Evolutionary conservation across 139 green algal species (phyloP).

Genomic region (Micromonas commoda): DNA sequence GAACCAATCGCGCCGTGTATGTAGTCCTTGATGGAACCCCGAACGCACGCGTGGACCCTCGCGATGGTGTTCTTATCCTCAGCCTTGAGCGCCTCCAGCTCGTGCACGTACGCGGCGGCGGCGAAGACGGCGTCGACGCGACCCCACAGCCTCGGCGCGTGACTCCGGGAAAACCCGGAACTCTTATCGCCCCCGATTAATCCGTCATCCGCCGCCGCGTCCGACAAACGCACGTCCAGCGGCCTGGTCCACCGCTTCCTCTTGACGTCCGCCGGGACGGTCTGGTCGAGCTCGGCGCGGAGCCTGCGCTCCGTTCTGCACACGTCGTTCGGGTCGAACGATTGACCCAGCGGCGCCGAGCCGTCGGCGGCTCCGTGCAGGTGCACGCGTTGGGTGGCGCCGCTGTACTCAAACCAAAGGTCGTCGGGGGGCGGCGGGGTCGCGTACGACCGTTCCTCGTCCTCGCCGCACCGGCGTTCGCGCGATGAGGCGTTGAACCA

Average conservation of each 20-base stretch:
- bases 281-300: not conserved
- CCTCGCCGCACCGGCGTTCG: not conserved
- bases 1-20: not conserved
- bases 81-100: not conserved
- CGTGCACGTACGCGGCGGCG: too few relatives aligned
- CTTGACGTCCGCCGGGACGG: not conserved
- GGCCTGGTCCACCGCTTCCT: not conserved
- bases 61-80: not conserved
- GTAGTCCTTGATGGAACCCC: not conserved
- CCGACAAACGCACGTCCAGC: too few relatives aligned
- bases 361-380: not conserved
- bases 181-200: too few relatives aligned
- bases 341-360: not conserved
- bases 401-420: slow-evolving; percentile 10
- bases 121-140: too few relatives aligned
- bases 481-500: not conserved
- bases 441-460: not conserved
- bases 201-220: too few relatives aligned
- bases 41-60: not conserved
- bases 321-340: not conserved
- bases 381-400: not conserved
- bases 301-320: not conserved
- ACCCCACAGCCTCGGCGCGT: too few relatives aligned
- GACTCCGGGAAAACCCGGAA: too few relatives aligned
- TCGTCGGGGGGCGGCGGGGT: not conserved